These are phyloP conservation scores for Carex arenaria DNA, from an alignment of 202 grass and related monocot genomes.

Conservation along the genomic window DNA sequence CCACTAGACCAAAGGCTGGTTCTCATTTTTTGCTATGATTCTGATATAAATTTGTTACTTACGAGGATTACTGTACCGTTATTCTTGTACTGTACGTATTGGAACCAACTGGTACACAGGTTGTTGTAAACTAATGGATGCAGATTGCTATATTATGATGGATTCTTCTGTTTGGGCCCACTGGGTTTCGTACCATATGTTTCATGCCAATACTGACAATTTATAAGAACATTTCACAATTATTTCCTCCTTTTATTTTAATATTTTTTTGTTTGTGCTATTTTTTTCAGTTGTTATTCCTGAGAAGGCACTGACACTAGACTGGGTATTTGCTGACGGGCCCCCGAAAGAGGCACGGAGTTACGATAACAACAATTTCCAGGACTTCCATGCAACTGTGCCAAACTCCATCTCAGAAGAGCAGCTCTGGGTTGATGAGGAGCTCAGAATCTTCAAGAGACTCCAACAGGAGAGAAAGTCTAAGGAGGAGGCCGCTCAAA, in stretches of 20 bases:
- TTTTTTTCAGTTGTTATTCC: conserved; percentile 54
- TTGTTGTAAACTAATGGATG: not conserved
- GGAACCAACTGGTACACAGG: not conserved
- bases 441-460: conserved; percentile 56
- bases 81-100: not conserved
- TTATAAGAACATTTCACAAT: not conserved
- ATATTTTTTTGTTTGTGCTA: not conserved
- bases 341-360: conserved; percentile 54
- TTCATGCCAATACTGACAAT: not conserved
- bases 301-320: conserved; percentile 54
- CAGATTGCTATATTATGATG: not conserved
- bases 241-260: not conserved
- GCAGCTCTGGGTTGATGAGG: conserved; percentile 76
- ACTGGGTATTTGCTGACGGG: conserved; percentile 87
- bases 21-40: not conserved
- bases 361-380: conserved; percentile 76
- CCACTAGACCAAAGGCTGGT: no score
- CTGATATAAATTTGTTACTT: not conserved
- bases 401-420: conserved; percentile 49
- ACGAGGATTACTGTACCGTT: not conserved
- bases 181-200: not conserved
- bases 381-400: conserved; percentile 86
- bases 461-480: conserved; percentile 71
- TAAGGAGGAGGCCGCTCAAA: conserved; percentile 44
- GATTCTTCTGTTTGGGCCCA: not conserved